Evolutionary conservation across 345 rosid species (phyloP).

Genomic region (Rubroshorea leprosula): DNA sequence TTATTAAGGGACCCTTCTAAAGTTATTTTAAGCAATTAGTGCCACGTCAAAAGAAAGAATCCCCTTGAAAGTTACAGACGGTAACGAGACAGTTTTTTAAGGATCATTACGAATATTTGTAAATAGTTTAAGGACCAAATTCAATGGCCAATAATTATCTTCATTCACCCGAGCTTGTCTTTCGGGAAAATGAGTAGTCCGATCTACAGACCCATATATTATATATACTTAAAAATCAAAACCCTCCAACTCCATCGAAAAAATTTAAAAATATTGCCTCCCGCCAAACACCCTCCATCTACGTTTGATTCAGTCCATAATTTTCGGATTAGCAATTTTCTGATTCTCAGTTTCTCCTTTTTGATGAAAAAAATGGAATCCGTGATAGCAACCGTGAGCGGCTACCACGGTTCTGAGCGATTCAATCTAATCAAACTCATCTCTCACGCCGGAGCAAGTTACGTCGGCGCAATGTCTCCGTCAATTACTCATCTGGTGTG

Average conservation of each 20-base stretch:
- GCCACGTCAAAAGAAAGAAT: too few species aligned
- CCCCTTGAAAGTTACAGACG: too few species aligned
- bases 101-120: too few species aligned
- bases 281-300: neutral
- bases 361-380: constrained; percentile 54
- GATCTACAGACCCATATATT: too few species aligned
- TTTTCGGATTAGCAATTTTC: neutral
- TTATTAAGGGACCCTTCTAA: too few species aligned
- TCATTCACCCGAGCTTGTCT: too few species aligned
- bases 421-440: constrained; percentile 82
- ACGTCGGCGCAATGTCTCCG: constrained; percentile 64
- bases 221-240: neutral
- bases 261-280: neutral
- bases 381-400: constrained; percentile 88
- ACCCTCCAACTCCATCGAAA: neutral
- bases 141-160: too few species aligned
- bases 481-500: constrained; percentile 79
- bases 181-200: too few species aligned
- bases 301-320: neutral
- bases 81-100: too few species aligned
- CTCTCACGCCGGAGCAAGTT: constrained; percentile 62
- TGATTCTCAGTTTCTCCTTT: neutral
- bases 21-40: too few species aligned
- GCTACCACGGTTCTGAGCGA: constrained; percentile 73
- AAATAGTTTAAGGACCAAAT: too few species aligned